These are phyloP conservation scores for Hypomontagnella submonticulosa DNA, from an alignment of 495 filamentous ascomycete species.

Conservation along the genomic window DNA sequence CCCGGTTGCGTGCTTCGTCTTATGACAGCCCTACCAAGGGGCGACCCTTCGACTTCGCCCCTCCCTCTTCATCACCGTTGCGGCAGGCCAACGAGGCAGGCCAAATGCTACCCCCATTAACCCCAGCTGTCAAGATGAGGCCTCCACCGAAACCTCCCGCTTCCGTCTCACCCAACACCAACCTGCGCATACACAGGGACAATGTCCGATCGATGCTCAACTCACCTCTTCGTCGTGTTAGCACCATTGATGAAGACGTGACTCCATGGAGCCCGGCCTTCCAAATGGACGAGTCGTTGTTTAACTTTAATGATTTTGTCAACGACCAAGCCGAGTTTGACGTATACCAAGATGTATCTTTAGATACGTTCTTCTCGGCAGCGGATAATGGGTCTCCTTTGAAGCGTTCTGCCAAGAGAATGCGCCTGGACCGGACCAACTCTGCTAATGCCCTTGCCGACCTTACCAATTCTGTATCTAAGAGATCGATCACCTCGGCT, in stretches of 20 bases:
- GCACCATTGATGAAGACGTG: conserved; percentile 62
- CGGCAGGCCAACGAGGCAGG: conserved; percentile 65
- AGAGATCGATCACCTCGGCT: conserved; percentile 59
- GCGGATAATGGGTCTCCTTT: conserved; percentile 75
- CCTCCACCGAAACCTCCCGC: conserved; percentile 82
- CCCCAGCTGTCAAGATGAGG: conserved; percentile 87
- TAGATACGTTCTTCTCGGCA: conserved; percentile 60
- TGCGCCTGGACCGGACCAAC: conserved; percentile 65
- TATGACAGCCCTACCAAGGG: conserved; percentile 88
- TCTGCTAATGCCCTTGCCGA: conserved; percentile 74
- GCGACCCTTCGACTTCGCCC: conserved; percentile 56
- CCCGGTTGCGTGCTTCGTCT: conserved; percentile 89
- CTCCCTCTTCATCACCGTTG: conserved; percentile 67
- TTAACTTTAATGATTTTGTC: conserved; percentile 59
- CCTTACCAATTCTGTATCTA: conserved; percentile 65
- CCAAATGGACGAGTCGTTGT: conserved; percentile 62
- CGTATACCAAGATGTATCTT: conserved; percentile 73
- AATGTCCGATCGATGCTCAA: conserved; percentile 88
- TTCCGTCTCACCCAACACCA: conserved; percentile 93
- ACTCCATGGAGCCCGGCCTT: conserved; percentile 84
- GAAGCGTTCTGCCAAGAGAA: conserved; percentile 76
- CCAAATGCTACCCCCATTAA: conserved; percentile 81
- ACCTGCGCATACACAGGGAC: conserved; percentile 90
- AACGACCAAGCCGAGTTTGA: conserved; percentile 70
- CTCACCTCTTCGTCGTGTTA: conserved; percentile 80